These are phyloP conservation scores for Comarum palustre DNA, from an alignment of 306 rosid genomes.

Conservation along the genomic window DNA sequence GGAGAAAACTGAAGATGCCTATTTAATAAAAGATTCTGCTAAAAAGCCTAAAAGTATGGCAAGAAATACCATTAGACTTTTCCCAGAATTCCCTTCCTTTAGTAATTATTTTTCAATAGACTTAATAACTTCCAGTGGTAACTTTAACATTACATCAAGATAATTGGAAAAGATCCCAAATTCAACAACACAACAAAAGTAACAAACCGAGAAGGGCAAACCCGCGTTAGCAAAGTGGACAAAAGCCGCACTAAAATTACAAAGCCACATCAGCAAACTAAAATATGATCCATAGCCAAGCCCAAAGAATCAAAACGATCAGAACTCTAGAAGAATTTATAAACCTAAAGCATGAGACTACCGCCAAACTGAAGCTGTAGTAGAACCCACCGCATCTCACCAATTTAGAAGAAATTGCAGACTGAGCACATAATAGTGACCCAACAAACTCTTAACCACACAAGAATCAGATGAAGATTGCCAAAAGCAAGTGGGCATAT, in stretches of 20 bases:
- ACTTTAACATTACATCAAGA: neutral
- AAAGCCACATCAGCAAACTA: neutral
- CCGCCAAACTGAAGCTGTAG: neutral
- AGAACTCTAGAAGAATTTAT: neutral
- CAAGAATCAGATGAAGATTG: neutral
- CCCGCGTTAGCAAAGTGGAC: neutral
- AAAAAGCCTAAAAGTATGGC: neutral
- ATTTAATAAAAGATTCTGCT: neutral
- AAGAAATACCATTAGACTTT: neutral
- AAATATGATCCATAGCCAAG: neutral
- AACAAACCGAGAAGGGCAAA: neutral
- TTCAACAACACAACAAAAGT: neutral
- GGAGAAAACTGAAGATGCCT: neutral
- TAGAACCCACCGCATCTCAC: neutral
- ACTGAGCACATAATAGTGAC: neutral
- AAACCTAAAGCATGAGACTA: neutral
- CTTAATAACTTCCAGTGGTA: neutral
- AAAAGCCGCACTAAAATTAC: neutral
- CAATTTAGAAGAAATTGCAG: neutral
- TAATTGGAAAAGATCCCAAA: neutral
- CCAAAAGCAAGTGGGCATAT: neutral
- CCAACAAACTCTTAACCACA: neutral
- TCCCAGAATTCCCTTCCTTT: neutral
- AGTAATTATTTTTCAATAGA: neutral
- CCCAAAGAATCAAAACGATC: neutral